phyloP scores from a whole-genome alignment of 2,329 filamentous ascomycete genomes.

The Graphilbum ipis-grandicollis region DNA sequence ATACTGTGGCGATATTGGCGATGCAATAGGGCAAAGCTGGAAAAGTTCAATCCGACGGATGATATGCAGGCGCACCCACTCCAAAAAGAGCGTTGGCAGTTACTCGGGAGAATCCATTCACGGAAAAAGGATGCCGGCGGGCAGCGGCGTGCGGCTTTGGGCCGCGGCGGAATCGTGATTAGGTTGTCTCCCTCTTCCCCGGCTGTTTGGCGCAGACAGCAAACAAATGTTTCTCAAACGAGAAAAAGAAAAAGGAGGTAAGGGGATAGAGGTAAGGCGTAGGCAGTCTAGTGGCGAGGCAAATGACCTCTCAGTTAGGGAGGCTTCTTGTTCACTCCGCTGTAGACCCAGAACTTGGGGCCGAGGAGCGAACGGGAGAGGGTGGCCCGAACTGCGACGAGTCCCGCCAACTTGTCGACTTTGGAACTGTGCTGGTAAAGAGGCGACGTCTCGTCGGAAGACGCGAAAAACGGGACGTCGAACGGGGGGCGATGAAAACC shows the following conservation, averaged over 20 bases:
- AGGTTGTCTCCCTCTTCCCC: constrained; percentile 3
- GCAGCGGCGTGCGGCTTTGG: constrained; percentile 10
- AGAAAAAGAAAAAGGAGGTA: background rate
- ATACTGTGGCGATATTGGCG: too few species aligned
- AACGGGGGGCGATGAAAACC: background rate
- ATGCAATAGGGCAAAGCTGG: too few species aligned
- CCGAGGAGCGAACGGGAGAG: constrained; percentile 79
- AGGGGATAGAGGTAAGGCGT: background rate
- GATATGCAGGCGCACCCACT: constrained; percentile 3
- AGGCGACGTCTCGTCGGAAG: constrained; percentile 2
- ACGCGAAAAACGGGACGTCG: background rate
- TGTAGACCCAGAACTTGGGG: constrained; percentile 85
- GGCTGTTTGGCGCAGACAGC: background rate
- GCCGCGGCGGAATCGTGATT: constrained; percentile 6
- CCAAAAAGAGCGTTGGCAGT: constrained; percentile 8
- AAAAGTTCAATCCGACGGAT: background rate
- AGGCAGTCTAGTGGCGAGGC: background rate
- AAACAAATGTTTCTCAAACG: background rate
- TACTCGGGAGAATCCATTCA: constrained; percentile 11
- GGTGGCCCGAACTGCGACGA: constrained; percentile 44
- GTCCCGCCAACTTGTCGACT: constrained; percentile 21
- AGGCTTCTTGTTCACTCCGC: constrained; percentile 92
- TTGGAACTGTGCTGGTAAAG: constrained; percentile 1
- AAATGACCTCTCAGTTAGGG: constrained; percentile 54
- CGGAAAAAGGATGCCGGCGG: constrained; percentile 8